phyloP scores from a whole-genome alignment of 768 basidiomycete species.

The Hortiboletus flavorubellus region DNA sequence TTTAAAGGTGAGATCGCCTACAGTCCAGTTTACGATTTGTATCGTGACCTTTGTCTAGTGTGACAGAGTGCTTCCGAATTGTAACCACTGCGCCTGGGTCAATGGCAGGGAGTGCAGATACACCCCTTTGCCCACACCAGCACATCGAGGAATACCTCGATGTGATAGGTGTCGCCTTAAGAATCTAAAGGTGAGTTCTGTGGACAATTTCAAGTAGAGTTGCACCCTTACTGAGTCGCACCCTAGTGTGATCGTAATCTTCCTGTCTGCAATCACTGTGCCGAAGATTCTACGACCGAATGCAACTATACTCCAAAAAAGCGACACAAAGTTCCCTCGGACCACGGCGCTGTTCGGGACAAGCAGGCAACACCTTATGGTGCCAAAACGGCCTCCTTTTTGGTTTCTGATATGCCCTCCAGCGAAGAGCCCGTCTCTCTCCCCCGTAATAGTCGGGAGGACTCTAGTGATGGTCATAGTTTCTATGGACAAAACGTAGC shows the following conservation, averaged over 20 bases:
- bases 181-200: slow-evolving; percentile 57
- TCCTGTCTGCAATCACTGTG: slow-evolving; percentile 68
- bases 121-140: slow-evolving; percentile 71
- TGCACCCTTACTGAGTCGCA: slow-evolving; percentile 1
- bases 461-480: slow-evolving; percentile 34
- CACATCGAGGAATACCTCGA: slow-evolving; percentile 70
- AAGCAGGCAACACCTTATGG: slow-evolving; percentile 39
- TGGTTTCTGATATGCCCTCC: slow-evolving; percentile 40
- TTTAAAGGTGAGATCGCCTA: slow-evolving; percentile 52
- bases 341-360: slow-evolving; percentile 37
- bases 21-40: neutral
- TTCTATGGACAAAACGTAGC: slow-evolving; percentile 50
- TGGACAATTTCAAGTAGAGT: neutral
- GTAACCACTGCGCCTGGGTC: slow-evolving; percentile 69
- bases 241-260: slow-evolving; percentile 67
- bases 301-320: slow-evolving; percentile 78
- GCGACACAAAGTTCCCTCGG: slow-evolving; percentile 50
- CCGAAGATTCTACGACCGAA: slow-evolving; percentile 46
- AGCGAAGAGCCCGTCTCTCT: slow-evolving; percentile 28
- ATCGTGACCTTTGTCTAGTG: slow-evolving; percentile 42
- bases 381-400: slow-evolving; percentile 47
- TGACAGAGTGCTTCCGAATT: slow-evolving; percentile 65
- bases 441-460: slow-evolving; percentile 18
- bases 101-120: slow-evolving; percentile 65
- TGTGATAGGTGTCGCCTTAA: slow-evolving; percentile 66